These are phyloP conservation scores for Fusarium bulbicola DNA, from an alignment of 2,329 filamentous ascomycete genomes.

Conservation along the genomic window DNA sequence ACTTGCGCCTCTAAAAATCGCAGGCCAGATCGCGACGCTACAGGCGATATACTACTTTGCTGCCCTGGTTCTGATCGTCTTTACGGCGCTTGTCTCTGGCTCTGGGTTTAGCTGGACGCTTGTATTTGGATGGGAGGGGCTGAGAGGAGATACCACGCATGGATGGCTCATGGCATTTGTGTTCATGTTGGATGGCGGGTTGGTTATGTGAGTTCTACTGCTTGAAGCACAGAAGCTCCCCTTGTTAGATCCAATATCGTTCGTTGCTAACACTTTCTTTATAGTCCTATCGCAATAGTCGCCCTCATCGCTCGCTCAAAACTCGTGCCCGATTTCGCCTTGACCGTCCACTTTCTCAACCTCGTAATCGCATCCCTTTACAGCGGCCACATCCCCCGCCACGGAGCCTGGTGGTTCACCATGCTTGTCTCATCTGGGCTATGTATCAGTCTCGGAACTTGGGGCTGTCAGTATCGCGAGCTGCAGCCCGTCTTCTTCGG, in stretches of 20 bases:
- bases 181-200: constrained; percentile 64
- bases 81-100: constrained; percentile 68
- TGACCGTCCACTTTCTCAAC: constrained; percentile 88
- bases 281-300: constrained; percentile 83
- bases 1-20: constrained; percentile 68
- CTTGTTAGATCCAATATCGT: background rate
- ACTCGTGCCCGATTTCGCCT: constrained; percentile 91
- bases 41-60: constrained; percentile 65
- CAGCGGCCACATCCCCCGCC: constrained; percentile 76
- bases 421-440: constrained; percentile 59
- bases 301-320: constrained; percentile 88
- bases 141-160: constrained; percentile 69
- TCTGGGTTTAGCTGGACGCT: constrained; percentile 62
- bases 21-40: constrained; percentile 65
- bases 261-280: constrained; percentile 11
- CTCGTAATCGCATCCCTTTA: constrained; percentile 82
- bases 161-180: constrained; percentile 69
- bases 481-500: constrained; percentile 89
- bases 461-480: constrained; percentile 92
- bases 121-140: constrained; percentile 65
- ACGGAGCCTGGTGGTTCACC: constrained; percentile 86
- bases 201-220: constrained; percentile 56
- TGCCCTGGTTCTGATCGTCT: constrained; percentile 63
- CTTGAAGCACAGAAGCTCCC: background rate
- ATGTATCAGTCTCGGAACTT: constrained; percentile 75